Conservation (phyloP, 805 yeast genomes). For the Yarrowia hollandica region DNA sequence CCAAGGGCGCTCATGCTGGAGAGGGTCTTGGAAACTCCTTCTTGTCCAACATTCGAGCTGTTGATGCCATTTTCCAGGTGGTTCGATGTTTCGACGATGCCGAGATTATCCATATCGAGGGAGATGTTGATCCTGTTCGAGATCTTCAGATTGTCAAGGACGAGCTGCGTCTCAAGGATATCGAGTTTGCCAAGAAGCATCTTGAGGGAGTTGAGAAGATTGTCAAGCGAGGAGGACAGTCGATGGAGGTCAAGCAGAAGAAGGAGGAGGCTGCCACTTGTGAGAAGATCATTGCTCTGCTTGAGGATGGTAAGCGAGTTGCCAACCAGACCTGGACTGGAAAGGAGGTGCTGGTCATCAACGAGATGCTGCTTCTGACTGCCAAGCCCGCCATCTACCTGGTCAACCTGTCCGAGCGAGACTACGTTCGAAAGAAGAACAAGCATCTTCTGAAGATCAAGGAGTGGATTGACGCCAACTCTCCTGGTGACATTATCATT, state of each 20-base stretch:
- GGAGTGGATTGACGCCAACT: slow-evolving; percentile 84
- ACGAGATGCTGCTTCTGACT: slow-evolving; percentile 80
- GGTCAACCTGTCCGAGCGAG: slow-evolving; percentile 85
- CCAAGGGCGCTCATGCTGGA: slow-evolving; percentile 95
- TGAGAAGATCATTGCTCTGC: slow-evolving; percentile 67
- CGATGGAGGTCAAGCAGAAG: slow-evolving; percentile 83
- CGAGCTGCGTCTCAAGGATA: slow-evolving; percentile 94
- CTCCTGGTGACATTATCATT: slow-evolving; percentile 87
- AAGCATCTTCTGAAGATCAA: slow-evolving; percentile 78
- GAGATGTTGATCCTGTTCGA: slow-evolving; percentile 92
- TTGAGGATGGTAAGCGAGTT: slow-evolving; percentile 84
- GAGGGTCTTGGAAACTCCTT: slow-evolving; percentile 98
- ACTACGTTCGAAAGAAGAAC: slow-evolving; percentile 84
- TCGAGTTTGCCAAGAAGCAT: slow-evolving; percentile 87
- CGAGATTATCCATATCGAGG: slow-evolving; percentile 95
- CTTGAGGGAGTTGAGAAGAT: slow-evolving; percentile 74
- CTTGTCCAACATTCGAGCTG: slow-evolving; percentile 94
- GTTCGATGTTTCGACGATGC: slow-evolving; percentile 98
- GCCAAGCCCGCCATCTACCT: slow-evolving; percentile 95
- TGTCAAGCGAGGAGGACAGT: slow-evolving; percentile 85
- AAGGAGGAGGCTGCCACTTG: slow-evolving; percentile 80
- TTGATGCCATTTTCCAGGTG: slow-evolving; percentile 96
- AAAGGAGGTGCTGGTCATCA: slow-evolving; percentile 89
- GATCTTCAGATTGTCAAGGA: slow-evolving; percentile 89
- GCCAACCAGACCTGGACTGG: slow-evolving; percentile 84